phyloP scores from a whole-genome alignment of 169 alveolate genomes.

The Babesia ovis region DNA sequence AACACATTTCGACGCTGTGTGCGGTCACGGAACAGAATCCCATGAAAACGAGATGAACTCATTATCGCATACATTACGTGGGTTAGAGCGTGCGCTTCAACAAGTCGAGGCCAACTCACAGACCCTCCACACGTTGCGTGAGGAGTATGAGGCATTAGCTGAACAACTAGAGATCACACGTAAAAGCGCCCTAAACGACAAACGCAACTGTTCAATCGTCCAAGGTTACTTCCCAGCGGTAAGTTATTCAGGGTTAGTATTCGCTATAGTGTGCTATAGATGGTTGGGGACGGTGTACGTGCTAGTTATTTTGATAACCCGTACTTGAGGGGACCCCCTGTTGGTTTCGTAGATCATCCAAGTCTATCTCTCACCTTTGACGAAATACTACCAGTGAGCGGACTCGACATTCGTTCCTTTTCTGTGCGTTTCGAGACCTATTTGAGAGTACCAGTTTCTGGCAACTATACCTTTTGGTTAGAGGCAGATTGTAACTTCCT shows the following conservation, averaged over 20 bases:
- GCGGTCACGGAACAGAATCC: conserved; percentile 44
- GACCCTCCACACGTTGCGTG: conserved; percentile 11
- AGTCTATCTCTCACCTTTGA: conserved; percentile 72
- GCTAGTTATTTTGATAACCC: conserved; percentile 81
- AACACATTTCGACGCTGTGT: conserved; percentile 52
- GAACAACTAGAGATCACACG: conserved; percentile 42
- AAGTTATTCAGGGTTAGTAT: background rate
- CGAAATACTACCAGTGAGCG: conserved; percentile 76
- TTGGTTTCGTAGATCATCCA: conserved; percentile 72
- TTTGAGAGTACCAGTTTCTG: conserved; percentile 81
- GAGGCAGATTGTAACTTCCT: conserved; percentile 83
- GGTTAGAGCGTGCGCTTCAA: conserved; percentile 55
- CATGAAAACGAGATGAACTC: conserved; percentile 34
- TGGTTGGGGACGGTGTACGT: conserved; percentile 77
- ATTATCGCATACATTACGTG: conserved; percentile 29
- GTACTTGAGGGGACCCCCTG: conserved; percentile 78
- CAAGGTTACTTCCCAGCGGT: conserved; percentile 67
- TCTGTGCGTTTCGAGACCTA: conserved; percentile 89
- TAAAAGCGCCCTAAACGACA: conserved; percentile 40
- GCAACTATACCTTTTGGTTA: conserved; percentile 73
- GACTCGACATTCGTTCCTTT: conserved; percentile 83
- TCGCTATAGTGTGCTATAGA: background rate
- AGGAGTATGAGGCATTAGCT: conserved; percentile 35
- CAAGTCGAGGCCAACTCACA: conserved; percentile 56
- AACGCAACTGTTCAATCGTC: conserved; percentile 57